These are phyloP conservation scores for Xylariaceae sp. DNA, from an alignment of 2,329 filamentous ascomycete species.

Conservation along the genomic window DNA sequence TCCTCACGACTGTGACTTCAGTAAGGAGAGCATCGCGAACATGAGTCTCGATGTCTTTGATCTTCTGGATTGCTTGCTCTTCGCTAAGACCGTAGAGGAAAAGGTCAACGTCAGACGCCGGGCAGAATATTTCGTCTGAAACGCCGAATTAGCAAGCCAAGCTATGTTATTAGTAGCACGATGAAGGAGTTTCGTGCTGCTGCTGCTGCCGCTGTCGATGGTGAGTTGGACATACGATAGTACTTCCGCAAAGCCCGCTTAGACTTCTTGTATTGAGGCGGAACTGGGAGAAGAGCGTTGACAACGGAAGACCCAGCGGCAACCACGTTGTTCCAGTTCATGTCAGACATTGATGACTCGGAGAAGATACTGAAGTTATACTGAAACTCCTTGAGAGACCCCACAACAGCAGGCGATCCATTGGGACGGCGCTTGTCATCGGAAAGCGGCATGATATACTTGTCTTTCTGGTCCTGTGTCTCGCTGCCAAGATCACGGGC, in stretches of 20 bases:
- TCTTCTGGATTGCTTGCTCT: constrained; percentile 74
- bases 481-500: constrained; percentile 56
- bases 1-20: constrained; percentile 79
- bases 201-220: background rate
- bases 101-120: constrained; percentile 80
- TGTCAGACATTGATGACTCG: constrained; percentile 66
- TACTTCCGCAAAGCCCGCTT: constrained; percentile 64
- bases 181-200: background rate
- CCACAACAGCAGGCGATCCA: constrained; percentile 63
- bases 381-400: constrained; percentile 63
- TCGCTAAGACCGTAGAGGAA: constrained; percentile 78
- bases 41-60: constrained; percentile 71
- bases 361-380: constrained; percentile 78
- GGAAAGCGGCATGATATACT: constrained; percentile 65
- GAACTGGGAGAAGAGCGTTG: constrained; percentile 70
- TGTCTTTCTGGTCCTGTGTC: constrained; percentile 53
- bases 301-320: constrained; percentile 76
- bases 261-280: constrained; percentile 53
- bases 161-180: no score
- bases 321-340: constrained; percentile 79
- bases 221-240: constrained; percentile 59
- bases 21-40: constrained; percentile 71
- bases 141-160: constrained; percentile 1
- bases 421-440: constrained; percentile 55
- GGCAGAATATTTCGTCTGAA: constrained; percentile 35